Conservation (phyloP, 2,329 filamentous ascomycete species). For the Helicocarpus griseus region DNA sequence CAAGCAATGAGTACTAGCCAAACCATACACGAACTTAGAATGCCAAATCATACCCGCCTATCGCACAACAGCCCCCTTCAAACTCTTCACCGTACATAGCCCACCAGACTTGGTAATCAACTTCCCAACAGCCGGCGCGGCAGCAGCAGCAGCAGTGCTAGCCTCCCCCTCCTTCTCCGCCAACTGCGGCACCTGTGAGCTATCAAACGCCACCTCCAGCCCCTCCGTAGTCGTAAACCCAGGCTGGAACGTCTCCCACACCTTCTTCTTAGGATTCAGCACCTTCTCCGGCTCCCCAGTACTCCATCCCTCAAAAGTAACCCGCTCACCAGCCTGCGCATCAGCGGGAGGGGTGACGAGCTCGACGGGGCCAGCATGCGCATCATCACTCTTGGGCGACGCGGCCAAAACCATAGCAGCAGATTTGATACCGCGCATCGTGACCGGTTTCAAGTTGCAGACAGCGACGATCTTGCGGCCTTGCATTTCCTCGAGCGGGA, state of each 20-base stretch:
- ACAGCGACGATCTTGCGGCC: slow-evolving; percentile 89
- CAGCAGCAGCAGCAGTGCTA: slow-evolving; percentile 42
- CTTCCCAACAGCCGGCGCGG: slow-evolving; percentile 46
- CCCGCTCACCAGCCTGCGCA: slow-evolving; percentile 71
- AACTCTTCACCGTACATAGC: slow-evolving; percentile 69
- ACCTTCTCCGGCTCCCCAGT: slow-evolving; percentile 84
- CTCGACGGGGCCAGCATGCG: slow-evolving; percentile 85
- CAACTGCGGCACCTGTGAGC: slow-evolving; percentile 62
- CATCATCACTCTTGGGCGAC: slow-evolving; percentile 71
- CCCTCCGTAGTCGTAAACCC: slow-evolving; percentile 82
- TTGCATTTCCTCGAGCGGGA: slow-evolving; percentile 95
- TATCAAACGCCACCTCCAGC: slow-evolving; percentile 81
- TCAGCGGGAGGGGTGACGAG: slow-evolving; percentile 74
- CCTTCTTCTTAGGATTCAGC: slow-evolving; percentile 98
- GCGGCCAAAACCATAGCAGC: slow-evolving; percentile 90
- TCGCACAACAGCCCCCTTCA: slow-evolving; percentile 74
- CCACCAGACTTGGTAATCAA: slow-evolving; percentile 70
- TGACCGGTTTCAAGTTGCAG: slow-evolving; percentile 97
- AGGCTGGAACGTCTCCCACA: slow-evolving; percentile 94
- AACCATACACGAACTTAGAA: background rate
- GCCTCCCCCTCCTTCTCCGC: slow-evolving; percentile 46
- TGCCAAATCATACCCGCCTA: slow-evolving; percentile 34
- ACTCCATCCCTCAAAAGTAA: slow-evolving; percentile 84
- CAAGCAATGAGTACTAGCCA: background rate
- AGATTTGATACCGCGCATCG: slow-evolving; percentile 84